Conservation (phyloP, 2,329 filamentous ascomycete genomes). For the Trichoderma sp. region DNA sequence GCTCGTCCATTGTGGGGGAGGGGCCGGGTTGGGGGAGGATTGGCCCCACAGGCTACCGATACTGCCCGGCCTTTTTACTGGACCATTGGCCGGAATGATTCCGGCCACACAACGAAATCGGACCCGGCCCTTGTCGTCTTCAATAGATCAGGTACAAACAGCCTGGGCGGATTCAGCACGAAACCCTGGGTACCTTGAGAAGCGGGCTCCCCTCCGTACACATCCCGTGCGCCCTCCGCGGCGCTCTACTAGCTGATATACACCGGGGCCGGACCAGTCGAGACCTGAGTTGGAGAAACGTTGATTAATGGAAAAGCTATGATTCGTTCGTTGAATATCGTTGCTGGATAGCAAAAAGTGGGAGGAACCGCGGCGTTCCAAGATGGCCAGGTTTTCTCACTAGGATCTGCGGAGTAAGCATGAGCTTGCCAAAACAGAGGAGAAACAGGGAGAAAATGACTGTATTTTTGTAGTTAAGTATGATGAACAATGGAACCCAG, state of each 20-base stretch:
- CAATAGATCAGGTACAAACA: slow-evolving; percentile 19
- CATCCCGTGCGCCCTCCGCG: slow-evolving; percentile 12
- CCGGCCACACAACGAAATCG: slow-evolving; percentile 41
- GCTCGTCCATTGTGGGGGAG: slow-evolving; percentile 25
- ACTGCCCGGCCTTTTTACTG: slow-evolving; percentile 34
- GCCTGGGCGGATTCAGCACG: background rate
- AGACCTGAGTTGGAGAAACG: background rate
- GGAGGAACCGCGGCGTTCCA: background rate
- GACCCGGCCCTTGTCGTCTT: slow-evolving; percentile 32
- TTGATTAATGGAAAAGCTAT: slow-evolving; percentile 18
- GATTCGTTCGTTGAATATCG: slow-evolving; percentile 7
- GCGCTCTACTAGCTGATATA: background rate
- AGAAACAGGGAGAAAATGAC: background rate
- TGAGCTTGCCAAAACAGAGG: background rate
- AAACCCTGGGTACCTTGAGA: slow-evolving; percentile 8
- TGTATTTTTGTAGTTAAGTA: background rate
- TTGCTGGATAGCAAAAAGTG: background rate
- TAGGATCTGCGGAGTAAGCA: background rate
- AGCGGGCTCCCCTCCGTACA: slow-evolving; percentile 21
- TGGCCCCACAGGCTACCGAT: slow-evolving; percentile 32
- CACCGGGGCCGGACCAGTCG: slow-evolving; percentile 2
- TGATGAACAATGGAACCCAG: background rate
- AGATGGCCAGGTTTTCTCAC: background rate
- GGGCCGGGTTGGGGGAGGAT: slow-evolving; percentile 21
- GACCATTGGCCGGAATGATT: slow-evolving; percentile 42